Base-by-base conservation (phyloP, 805 yeast genomes). In the Lipomyces lipofer region DNA sequence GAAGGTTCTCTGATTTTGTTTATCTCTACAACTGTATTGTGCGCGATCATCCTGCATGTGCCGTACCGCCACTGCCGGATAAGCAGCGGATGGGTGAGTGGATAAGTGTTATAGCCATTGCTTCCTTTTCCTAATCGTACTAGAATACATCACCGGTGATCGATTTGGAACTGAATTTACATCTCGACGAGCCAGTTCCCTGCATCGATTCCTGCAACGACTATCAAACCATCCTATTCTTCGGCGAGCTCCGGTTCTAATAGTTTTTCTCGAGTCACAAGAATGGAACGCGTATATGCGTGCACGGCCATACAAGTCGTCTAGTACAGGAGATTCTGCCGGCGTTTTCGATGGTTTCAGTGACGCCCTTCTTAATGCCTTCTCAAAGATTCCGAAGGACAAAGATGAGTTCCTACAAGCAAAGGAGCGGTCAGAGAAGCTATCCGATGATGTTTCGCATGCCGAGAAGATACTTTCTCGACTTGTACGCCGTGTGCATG, bases 61-160 rank as follows among this genome's bases (percentile, higher is more conserved):
- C 94, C 12, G 81, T 92, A 0, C 99, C 99, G 0, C 97, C 98
- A 12, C 75, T 92, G 50, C 99, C 99, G 0, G 95, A 92, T 58
- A 91, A 90, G 69, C 88, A 87, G 73, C 81, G 95, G 56, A 75
- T 92, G 63, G 64, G 64, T 60, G 45, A 12, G 56, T 47, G 12
- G n/a, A n/a, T n/a, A n/a, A n/a, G n/a, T n/a, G n/a, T n/a, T n/a
- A n/a, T n/a, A n/a, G 17, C 15, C 9, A 36, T 9, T 36, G 33
- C 12, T 29, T 29, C 12, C 33, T 9, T 29, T 9, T 29, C 12
- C 33, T 9, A 29, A 29, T 8, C 33, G 13, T 13, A 9, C 29
- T 44, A 57, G 96, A 92, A 68, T 92, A 94, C 70, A 78, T 92
- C 49, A 90, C 95, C 35, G 98, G 99, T 9, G 97, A 92, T 64